Evolutionary conservation across 2,329 filamentous ascomycete species (phyloP), one percentile per base, ranked within the genome.

Genomic region (Aspergillus sp.): DNA sequence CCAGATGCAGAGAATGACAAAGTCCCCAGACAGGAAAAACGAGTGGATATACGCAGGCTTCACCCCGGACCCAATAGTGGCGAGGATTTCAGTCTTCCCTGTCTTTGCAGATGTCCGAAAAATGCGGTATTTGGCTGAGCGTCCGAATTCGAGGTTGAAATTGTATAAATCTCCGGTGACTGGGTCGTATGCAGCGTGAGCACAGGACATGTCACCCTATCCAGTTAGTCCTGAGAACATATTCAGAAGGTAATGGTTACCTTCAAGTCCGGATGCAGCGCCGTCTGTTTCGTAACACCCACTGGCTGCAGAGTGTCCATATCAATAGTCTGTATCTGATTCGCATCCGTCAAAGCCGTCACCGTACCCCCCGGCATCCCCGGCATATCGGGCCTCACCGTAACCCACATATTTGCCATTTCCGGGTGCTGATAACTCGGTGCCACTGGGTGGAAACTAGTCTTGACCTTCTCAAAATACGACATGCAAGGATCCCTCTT

Each of bases 21-120:
- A 89, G 63, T 86, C 84, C 14, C 83, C 75, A 0, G 88, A 88
- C 33, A 93, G 73, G 67, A 91, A 91, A 68, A 92, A 82, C 9
- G 89, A 92, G 75, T 95, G 90, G 31, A 93, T 84, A 65, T 93
- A 95, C 0, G 89, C 87, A 0, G 87, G 66, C 5, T 79, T 75
- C 3, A 51, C 51, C 2, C 9, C 48, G 3, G 55, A 33, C 1
- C 73, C 69, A 55, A 93, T 82, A 0, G 83, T 87, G 4, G 90
- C 90, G 0, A 93, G 79, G 23, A 93, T 86, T 0, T 85, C 82
- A 0, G 88, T 90, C 54, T 84, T 76, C 0, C 87, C 87, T 0
- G 84, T 87, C 0, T 78, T 68, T 0, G 84, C 82, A n/a, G 81
- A 86, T 1, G 85, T 82, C 1, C 81, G 77, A 71, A 92, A 93